These are phyloP conservation scores for Ophiostoma ulmi DNA, from an alignment of 2,329 filamentous ascomycete genomes.

Conservation along the genomic window DNA sequence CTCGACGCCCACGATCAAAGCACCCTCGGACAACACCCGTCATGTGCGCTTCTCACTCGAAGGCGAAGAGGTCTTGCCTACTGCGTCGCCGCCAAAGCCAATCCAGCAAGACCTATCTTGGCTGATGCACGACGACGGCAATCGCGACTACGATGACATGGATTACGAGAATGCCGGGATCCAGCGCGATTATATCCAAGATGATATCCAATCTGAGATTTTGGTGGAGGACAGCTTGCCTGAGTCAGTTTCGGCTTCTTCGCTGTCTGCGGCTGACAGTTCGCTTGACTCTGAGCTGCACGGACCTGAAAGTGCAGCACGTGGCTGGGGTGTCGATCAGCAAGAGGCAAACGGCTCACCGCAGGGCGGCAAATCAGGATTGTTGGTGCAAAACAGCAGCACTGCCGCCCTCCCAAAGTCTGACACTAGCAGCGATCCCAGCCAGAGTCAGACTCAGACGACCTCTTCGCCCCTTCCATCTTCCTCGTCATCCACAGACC, in stretches of 20 bases:
- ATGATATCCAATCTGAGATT: not conserved
- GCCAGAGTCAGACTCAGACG: conserved; percentile 1
- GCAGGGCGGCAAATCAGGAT: conserved; percentile 7
- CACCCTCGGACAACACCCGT: conserved; percentile 32
- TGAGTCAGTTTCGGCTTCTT: not conserved
- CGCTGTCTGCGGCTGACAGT: conserved; percentile 30
- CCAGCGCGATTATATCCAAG: not conserved
- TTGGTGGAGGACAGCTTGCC: not conserved
- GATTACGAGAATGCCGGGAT: not conserved
- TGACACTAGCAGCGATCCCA: not conserved
- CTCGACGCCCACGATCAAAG: not conserved
- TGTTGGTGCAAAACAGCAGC: not conserved
- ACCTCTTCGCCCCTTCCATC: not conserved
- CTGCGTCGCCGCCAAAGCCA: conserved; percentile 44
- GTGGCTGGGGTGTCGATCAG: conserved; percentile 8
- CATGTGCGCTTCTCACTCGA: conserved; percentile 59
- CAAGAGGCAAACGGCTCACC: not conserved
- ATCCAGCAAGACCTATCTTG: conserved; percentile 24
- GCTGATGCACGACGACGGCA: conserved; percentile 22
- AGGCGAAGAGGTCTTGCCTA: conserved; percentile 57
- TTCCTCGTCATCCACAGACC: not conserved
- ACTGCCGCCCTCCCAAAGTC: not conserved
- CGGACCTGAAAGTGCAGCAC: conserved; percentile 11
- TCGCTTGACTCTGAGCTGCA: conserved; percentile 15
- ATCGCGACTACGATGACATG: not conserved